Evolutionary conservation across 2,329 filamentous ascomycete species (phyloP).

Genomic region (Trichophyton verrucosum): DNA sequence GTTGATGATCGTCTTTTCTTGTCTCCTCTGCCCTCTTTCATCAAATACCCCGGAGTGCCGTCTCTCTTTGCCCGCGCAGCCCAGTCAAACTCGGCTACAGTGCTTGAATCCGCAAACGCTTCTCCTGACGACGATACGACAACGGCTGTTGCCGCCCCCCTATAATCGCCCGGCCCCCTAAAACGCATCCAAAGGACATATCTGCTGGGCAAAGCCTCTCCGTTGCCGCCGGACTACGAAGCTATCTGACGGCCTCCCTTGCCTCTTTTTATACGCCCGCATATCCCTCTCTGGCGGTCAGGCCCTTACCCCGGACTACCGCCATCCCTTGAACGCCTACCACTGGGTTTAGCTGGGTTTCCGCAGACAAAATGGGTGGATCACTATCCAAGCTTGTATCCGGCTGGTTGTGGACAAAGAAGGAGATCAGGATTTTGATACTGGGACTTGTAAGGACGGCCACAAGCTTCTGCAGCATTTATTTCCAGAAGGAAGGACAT

Average conservation of each 20-base stretch:
- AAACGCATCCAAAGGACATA: neutral
- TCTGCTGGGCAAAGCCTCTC: neutral
- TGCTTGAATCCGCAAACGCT: neutral
- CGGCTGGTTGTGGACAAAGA: conserved; percentile 73
- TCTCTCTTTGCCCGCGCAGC: neutral
- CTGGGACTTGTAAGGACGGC: conserved; percentile 69
- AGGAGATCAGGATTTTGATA: conserved; percentile 94
- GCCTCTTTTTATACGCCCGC: neutral
- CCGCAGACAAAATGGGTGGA: conserved; percentile 37
- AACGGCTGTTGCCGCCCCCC: neutral
- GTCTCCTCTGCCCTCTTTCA: neutral
- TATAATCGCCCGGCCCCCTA: neutral
- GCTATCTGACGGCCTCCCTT: neutral
- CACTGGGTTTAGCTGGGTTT: neutral
- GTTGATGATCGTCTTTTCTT: neutral
- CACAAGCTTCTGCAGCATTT: conserved; percentile 1
- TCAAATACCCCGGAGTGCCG: neutral
- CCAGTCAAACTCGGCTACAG: too few relatives aligned
- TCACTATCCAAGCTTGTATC: conserved; percentile 51
- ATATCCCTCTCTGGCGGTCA: neutral
- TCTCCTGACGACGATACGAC: neutral
- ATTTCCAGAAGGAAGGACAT: neutral
- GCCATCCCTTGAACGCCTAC: too few relatives aligned
- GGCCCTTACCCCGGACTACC: neutral
- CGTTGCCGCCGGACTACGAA: neutral